phyloP scores from a whole-genome alignment of 257 asterid genomes.

The Galeopsis tetrahit region DNA sequence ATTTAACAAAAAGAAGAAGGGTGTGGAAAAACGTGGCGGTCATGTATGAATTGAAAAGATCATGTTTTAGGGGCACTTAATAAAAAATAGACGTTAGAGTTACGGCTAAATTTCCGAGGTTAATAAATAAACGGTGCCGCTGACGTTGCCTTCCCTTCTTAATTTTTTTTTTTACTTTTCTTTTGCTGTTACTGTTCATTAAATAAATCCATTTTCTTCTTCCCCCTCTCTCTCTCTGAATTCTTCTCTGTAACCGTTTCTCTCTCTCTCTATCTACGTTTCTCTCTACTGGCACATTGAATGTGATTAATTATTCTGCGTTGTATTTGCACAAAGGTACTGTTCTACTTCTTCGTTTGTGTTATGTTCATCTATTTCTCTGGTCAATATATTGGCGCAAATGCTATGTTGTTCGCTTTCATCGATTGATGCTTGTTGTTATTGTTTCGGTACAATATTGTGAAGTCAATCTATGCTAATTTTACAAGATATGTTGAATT shows the following conservation, averaged over 20 bases:
- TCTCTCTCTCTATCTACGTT: constrained; percentile 16
- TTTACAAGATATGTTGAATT: neutral
- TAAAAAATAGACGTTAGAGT: constrained; percentile 49
- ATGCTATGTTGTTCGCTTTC: constrained; percentile 10
- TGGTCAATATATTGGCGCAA: constrained; percentile 25
- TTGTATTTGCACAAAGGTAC: constrained; percentile 37
- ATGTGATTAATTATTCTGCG: constrained; percentile 30
- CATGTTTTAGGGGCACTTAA: constrained; percentile 14
- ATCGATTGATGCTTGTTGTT: constrained; percentile 21
- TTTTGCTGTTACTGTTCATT: constrained; percentile 21
- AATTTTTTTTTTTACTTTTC: constrained; percentile 26
- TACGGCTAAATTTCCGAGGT: constrained; percentile 50
- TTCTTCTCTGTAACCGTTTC: constrained; percentile 36
- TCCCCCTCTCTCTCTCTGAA: constrained; percentile 14
- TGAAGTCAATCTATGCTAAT: neutral
- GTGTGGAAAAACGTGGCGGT: constrained; percentile 41
- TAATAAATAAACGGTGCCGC: constrained; percentile 39
- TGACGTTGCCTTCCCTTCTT: constrained; percentile 44
- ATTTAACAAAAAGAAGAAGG: constrained; percentile 29
- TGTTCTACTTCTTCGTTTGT: neutral
- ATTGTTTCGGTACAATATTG: neutral
- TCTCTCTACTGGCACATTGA: constrained; percentile 29
- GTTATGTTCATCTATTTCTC: neutral
- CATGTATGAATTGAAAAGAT: constrained; percentile 12
- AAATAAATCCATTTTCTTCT: constrained; percentile 35